phyloP scores from a whole-genome alignment of 257 asterid genomes.

The Anisodus acutangulus region DNA sequence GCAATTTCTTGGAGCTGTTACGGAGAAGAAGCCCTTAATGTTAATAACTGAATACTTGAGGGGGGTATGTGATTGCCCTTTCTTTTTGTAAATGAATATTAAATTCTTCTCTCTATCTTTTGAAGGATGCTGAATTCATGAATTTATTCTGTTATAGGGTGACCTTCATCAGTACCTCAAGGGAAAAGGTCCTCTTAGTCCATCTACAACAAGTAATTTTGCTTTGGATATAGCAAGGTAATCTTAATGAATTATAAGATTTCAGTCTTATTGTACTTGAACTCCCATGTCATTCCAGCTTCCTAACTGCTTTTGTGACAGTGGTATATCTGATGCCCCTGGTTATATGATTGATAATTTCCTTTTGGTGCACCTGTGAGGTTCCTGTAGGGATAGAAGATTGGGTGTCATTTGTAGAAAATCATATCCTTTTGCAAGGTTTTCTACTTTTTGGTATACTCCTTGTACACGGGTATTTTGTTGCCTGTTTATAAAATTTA shows the following conservation, averaged over 20 bases:
- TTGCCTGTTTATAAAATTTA: background rate
- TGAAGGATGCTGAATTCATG: conserved; percentile 6
- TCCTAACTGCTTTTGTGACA: background rate
- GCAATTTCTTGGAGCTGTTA: conserved; percentile 96
- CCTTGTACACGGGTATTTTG: background rate
- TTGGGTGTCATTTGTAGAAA: conserved; percentile 1
- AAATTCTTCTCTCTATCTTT: background rate
- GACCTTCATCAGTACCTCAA: conserved; percentile 92
- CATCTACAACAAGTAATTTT: conserved; percentile 72
- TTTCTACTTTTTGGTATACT: conserved; percentile 8
- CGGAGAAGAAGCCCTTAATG: conserved; percentile 91
- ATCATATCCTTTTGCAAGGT: background rate
- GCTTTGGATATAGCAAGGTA: conserved; percentile 98
- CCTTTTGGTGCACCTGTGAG: background rate
- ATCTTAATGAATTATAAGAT: background rate
- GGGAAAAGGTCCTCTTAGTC: conserved; percentile 85
- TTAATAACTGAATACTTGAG: conserved; percentile 87
- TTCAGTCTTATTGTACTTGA: conserved; percentile 1
- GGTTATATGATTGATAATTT: background rate
- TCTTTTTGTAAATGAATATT: conserved; percentile 16
- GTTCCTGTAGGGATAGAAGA: conserved; percentile 7
- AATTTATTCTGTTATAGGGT: conserved; percentile 52
- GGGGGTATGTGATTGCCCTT: conserved; percentile 65
- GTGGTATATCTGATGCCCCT: background rate
- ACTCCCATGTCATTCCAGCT: background rate